Evolutionary conservation across 768 basidiomycete genomes (phyloP).

Genomic region (Phylloporus rhodoxanthus): DNA sequence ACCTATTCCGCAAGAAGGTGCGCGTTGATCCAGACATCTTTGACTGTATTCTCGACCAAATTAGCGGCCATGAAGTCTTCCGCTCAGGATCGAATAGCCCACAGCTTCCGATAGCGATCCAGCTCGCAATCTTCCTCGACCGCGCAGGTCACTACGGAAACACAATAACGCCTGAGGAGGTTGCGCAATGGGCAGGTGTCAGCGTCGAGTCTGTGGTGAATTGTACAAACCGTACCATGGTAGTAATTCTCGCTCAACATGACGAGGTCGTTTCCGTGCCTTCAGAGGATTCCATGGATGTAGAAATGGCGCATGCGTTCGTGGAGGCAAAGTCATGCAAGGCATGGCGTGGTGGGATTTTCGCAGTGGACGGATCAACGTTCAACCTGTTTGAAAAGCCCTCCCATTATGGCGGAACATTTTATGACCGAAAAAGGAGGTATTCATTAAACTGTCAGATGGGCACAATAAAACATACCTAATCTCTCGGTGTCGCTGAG

Average conservation of each 20-base stretch:
- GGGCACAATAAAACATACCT: too few relatives aligned
- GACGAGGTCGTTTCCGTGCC: neutral
- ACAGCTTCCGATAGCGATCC: constrained; percentile 25
- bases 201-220: neutral
- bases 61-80: constrained; percentile 24
- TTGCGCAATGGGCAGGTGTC: constrained; percentile 9
- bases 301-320: neutral
- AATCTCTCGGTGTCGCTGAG: too few relatives aligned
- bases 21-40: constrained; percentile 23
- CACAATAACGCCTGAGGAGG: neutral
- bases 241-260: neutral
- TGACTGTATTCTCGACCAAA: constrained; percentile 14
- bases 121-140: constrained; percentile 25
- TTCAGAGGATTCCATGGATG: neutral
- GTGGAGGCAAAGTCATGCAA: neutral
- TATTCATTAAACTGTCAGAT: constrained; percentile 19
- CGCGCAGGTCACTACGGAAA: constrained; percentile 28
- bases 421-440: constrained; percentile 12
- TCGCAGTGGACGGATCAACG: constrained; percentile 38
- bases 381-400: constrained; percentile 25
- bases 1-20: constrained; percentile 24
- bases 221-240: constrained; percentile 1
- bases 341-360: constrained; percentile 33
- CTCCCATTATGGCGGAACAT: neutral
- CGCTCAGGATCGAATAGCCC: constrained; percentile 5